Conservation (phyloP, 2,329 filamentous ascomycete genomes). For the Geosmithia flava region DNA sequence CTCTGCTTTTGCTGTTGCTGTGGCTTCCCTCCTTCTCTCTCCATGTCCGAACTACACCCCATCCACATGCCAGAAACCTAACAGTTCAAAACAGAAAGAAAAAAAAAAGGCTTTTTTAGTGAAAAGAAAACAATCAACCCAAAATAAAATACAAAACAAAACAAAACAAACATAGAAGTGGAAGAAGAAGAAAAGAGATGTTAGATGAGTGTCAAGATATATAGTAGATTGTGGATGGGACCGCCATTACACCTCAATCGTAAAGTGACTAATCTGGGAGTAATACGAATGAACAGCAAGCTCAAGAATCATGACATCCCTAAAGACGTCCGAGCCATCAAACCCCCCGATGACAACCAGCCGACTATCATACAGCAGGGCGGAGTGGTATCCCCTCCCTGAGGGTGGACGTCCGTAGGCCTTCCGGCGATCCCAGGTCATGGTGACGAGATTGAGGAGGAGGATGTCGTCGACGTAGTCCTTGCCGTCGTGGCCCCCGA, state of each 20-base stretch:
- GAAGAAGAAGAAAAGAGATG: too few species aligned
- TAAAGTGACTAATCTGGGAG: conserved; percentile 62
- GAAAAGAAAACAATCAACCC: background rate
- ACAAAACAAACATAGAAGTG: background rate
- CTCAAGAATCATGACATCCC: conserved; percentile 55
- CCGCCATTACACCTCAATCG: conserved; percentile 45
- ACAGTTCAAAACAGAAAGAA: too few species aligned
- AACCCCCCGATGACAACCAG: conserved; percentile 55
- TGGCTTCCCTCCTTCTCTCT: too few species aligned
- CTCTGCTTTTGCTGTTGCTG: too few species aligned
- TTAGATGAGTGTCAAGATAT: too few species aligned
- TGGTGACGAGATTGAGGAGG: conserved; percentile 57
- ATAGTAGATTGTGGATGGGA: too few species aligned
- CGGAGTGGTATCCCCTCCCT: conserved; percentile 54
- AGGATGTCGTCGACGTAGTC: conserved; percentile 60
- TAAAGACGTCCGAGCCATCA: conserved; percentile 55
- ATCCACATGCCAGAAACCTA: too few species aligned
- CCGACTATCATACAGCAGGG: conserved; percentile 53
- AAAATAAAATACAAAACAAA: background rate
- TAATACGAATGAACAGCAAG: conserved; percentile 60
- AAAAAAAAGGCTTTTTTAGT: too few species aligned
- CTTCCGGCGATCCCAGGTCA: conserved; percentile 58
- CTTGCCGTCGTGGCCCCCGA: conserved; percentile 57
- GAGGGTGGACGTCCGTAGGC: conserved; percentile 52
- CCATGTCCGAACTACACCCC: too few species aligned